phyloP scores from a whole-genome alignment of 805 yeast genomes.

The Ogataea angusta region DNA sequence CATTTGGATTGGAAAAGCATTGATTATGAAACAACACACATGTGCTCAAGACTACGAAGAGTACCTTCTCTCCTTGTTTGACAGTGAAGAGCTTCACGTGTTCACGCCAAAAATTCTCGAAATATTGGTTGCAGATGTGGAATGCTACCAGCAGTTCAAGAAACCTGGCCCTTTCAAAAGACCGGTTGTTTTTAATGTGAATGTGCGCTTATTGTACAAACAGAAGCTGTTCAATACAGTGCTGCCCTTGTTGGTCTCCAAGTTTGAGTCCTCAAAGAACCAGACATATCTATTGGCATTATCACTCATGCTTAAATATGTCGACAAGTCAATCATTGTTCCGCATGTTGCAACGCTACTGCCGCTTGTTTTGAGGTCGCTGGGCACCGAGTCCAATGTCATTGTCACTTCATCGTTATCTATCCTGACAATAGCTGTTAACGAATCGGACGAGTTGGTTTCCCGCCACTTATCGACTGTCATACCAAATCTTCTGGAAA shows the following conservation, averaged over 20 bases:
- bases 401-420: conserved; percentile 26
- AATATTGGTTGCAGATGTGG: conserved; percentile 64
- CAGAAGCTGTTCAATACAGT: conserved; percentile 70
- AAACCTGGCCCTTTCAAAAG: conserved; percentile 24
- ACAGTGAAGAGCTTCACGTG: conserved; percentile 31
- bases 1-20: conserved; percentile 73
- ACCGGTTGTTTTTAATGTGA: conserved; percentile 44
- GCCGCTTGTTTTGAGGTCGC: conserved; percentile 69
- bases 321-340: conserved; percentile 59
- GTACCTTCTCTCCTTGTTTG: conserved; percentile 36
- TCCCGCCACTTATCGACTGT: conserved; percentile 53
- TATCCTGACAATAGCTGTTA: conserved; percentile 37
- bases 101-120: conserved; percentile 55
- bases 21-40: conserved; percentile 55
- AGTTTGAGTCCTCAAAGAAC: conserved; percentile 33
- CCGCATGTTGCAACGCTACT: conserved; percentile 61
- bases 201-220: conserved; percentile 67
- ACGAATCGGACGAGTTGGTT: conserved; percentile 52
- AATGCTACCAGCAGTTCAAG: conserved; percentile 49
- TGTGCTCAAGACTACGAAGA: conserved; percentile 34
- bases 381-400: conserved; percentile 27
- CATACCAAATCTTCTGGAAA: conserved; percentile 49
- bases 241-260: conserved; percentile 52
- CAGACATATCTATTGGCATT: conserved; percentile 62
- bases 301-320: conserved; percentile 61